Evolutionary conservation across 257 asterid species (phyloP), one percentile per base, ranked within the genome.

Genomic region (Nyctanthes arbortristis): DNA sequence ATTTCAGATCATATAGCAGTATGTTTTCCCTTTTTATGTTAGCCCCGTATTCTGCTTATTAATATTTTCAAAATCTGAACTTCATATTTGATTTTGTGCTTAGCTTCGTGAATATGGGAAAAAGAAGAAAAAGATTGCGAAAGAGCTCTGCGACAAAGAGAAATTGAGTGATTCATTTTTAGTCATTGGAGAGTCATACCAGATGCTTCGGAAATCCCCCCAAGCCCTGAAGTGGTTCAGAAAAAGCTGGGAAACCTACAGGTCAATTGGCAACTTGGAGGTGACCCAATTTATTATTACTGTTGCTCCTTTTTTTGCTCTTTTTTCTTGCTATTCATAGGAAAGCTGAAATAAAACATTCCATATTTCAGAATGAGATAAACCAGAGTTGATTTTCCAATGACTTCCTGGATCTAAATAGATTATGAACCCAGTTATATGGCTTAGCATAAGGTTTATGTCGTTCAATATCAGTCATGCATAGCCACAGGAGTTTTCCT

Each of bases 261-360:
- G 66, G 69, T 70, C 64, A 65, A 91, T 94, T 77, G 95, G 97
- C 68, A 89, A 84, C 79, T 84, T 88, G 87, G 99, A 94, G 99
- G 99, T 93, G 73, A 73, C 76, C 67, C 63, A 57, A 30, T 63
- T 69, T 75, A 11, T 58, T 29, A 67, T 58, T 24, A 68, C 43
- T 49, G 24, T 31, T 43, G 43, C 64, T 57, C 5, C 20, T 27
- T 43, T 20, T 24, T 61, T 28, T 20, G 59, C 62, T 68, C 63
- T n/a, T 64, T 67, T 65, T 76, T 65, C n/a, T n/a, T n/a, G n/a
- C n/a, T n/a, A n/a, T n/a, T n/a, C 55, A 63, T 59, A 30, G 54
- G 71, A 70, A 61, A 65, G 34, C 61, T 36, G 25, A 14, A 34
- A 30, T 31, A 14, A 8, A 59, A 31, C 24, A 34, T 12, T n/a